Conservation (phyloP, 2,329 filamentous ascomycete species). For the Ceratocystis cubensis region DNA sequence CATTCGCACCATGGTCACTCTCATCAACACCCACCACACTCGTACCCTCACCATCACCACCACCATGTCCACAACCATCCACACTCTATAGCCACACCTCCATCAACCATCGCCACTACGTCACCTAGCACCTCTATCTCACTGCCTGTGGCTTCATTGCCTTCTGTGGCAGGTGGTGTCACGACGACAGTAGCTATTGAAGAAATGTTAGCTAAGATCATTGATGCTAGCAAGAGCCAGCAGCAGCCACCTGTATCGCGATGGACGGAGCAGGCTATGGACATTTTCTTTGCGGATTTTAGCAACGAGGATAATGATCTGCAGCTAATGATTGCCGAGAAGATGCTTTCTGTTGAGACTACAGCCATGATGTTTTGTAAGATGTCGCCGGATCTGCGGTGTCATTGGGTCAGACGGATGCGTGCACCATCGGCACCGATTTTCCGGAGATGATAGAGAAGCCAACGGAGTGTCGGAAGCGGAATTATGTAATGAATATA, state of each 20-base stretch:
- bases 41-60: neutral
- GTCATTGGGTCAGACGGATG: constrained; percentile 39
- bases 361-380: constrained; percentile 52
- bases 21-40: neutral
- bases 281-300: constrained; percentile 48
- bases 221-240: constrained; percentile 32
- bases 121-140: constrained; percentile 14
- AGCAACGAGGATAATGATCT: constrained; percentile 44
- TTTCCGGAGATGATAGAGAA: neutral
- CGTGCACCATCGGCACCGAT: constrained; percentile 23
- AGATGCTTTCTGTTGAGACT: constrained; percentile 44
- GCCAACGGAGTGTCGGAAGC: neutral
- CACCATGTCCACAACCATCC: neutral
- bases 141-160: neutral
- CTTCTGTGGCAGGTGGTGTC: neutral
- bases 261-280: constrained; percentile 47
- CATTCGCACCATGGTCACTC: neutral
- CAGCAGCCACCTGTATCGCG: constrained; percentile 28
- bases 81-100: constrained; percentile 9
- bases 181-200: constrained; percentile 23
- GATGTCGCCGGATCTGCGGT: constrained; percentile 40
- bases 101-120: constrained; percentile 11
- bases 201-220: constrained; percentile 27
- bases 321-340: constrained; percentile 48
- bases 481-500: neutral